Evolutionary conservation across 179 eudicot genomes (phyloP).

Genomic region (Patellifolia procumbens): DNA sequence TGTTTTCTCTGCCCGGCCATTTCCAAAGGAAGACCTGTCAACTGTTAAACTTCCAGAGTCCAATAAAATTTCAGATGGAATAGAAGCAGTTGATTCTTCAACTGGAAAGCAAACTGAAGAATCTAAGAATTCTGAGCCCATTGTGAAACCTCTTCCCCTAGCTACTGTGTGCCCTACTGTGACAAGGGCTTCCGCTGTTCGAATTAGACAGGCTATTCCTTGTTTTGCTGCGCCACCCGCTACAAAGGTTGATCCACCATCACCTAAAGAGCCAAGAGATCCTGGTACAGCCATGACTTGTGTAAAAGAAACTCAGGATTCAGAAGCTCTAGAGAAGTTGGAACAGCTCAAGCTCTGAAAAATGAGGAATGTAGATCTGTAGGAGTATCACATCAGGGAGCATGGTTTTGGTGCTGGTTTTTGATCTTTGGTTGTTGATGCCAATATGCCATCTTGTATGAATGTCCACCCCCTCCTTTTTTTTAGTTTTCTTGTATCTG

Average conservation of each 20-base stretch:
- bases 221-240: conserved; percentile 44
- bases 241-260: conserved; percentile 11
- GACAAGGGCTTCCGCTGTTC: conserved; percentile 22
- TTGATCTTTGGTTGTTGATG: conserved; percentile 22
- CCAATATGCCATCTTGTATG: conserved; percentile 39
- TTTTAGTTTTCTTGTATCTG: conserved; percentile 18
- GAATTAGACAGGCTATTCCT: conserved; percentile 47
- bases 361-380: conserved; percentile 33
- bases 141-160: background rate
- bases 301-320: conserved; percentile 15
- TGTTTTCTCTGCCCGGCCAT: conserved; percentile 35
- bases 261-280: conserved; percentile 2
- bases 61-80: conserved; percentile 10
- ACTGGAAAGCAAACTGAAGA: conserved; percentile 12
- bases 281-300: background rate
- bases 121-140: background rate
- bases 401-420: conserved; percentile 35
- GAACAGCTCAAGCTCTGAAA: conserved; percentile 31
- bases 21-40: conserved; percentile 13
- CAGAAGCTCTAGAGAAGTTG: conserved; percentile 28
- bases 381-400: conserved; percentile 33
- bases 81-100: conserved; percentile 19
- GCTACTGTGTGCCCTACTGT: conserved; percentile 10
- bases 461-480: conserved; percentile 13
- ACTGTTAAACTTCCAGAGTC: conserved; percentile 11